Conservation (phyloP, 768 basidiomycete species). For the Boletus coccyginus region DNA sequence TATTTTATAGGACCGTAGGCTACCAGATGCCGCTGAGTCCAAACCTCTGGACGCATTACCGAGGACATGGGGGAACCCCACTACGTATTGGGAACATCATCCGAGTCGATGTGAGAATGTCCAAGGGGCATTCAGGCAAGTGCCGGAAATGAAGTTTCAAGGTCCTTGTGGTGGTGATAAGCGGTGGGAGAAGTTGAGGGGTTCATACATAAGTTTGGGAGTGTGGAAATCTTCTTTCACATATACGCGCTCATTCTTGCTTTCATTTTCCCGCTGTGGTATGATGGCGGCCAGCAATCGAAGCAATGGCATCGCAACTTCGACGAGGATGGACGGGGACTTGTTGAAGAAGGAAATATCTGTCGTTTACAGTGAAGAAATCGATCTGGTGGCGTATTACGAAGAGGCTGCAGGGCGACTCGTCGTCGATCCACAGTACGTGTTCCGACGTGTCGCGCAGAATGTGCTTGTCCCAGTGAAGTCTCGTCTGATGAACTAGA, state of each 20-base stretch:
- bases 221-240: not conserved
- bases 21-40: no score
- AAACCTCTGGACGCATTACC: no score
- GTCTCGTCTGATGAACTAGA: conserved; percentile 19
- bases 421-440: conserved; percentile 60
- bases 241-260: not conserved
- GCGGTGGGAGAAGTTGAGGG: not conserved
- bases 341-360: not conserved
- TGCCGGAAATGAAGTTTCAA: no score
- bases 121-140: no score
- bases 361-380: not conserved
- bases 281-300: not conserved
- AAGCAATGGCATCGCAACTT: not conserved
- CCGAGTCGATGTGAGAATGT: no score
- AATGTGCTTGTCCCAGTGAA: no score
- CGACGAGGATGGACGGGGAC: not conserved
- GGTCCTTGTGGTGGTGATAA: not conserved
- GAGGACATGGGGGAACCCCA: no score
- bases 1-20: no score
- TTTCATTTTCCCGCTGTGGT: not conserved
- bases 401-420: conserved; percentile 56
- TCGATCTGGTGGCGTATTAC: conserved; percentile 44
- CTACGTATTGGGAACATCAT: no score
- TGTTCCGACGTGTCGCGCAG: not conserved
- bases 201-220: not conserved